Base-by-base conservation (phyloP, 129 eudicot genomes). In the Cynara cardunculus region DNA sequence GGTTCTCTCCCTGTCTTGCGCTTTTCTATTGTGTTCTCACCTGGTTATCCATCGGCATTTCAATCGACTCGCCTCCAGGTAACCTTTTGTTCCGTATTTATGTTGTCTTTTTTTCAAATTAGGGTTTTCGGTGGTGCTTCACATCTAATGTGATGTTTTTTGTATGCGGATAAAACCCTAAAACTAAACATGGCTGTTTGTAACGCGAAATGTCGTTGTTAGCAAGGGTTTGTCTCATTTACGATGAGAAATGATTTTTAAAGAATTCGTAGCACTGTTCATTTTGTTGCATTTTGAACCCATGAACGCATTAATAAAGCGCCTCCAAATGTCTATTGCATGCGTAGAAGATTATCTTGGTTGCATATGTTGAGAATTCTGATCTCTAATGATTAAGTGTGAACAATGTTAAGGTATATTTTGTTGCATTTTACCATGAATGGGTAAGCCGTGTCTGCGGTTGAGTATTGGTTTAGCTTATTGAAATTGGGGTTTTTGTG, bases 151-250 rank as follows among this genome's bases (percentile, higher is more conserved):
- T 19, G 30, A 41, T 13, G 30, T 7, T 83, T 83, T 70, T 39
- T 25, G 22, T n/a, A 27, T 70, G 6, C 8, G 2, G 37, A 62
- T 77, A 26, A 83, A 71, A 83, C 82, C 86, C 82, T 83, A 83
- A 56, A 56, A 53, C 76, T 69, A 27, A 44, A 78, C 11, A 24
- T 9, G 49, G 5, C 6, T 34, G 5, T 24, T 32, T 61, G 13
- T 72, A 72, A 25, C 66, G 78, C 73, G 56, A 81, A 81, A 44
- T 74, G 73, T 25, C 9, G 18, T 65, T 73, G 24, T 14, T 59
- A 32, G 37, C 65, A 81, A 56, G 85, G 80, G 85, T 74, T 81
- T 81, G 39, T 25, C 9, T 49, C 68, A 21, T 73, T 78, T 39
- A 16, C 12, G 21, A 0, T 8, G 65, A 25, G 77, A 75, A 14